phyloP scores from a whole-genome alignment of 352 stramenopile species.

The Phytopythium litorale region DNA sequence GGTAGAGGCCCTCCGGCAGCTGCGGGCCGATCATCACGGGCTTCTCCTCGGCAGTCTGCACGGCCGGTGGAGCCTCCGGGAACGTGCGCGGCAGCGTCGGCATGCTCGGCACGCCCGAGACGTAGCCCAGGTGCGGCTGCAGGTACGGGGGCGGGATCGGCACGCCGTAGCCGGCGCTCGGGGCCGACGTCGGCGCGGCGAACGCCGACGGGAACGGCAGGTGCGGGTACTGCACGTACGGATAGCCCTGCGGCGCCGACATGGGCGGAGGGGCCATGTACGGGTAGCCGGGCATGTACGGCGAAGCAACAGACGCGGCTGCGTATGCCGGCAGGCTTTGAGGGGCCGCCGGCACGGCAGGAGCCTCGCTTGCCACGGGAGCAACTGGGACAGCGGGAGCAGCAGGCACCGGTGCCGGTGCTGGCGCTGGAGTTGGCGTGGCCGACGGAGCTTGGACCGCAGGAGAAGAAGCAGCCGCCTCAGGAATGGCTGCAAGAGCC shows the following conservation, averaged over 20 bases:
- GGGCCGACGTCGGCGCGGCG: constrained; percentile 1
- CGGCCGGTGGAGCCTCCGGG: constrained; percentile 1
- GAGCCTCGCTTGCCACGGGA: constrained; percentile 6
- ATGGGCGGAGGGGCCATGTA: constrained; percentile 4
- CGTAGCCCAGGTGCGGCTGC: constrained; percentile 30
- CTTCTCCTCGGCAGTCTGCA: constrained; percentile 8
- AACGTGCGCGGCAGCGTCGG: constrained; percentile 7
- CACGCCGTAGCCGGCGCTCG: constrained; percentile 17
- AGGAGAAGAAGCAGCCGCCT: neutral
- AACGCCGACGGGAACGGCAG: constrained; percentile 38
- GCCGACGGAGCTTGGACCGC: neutral
- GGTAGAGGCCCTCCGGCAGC: constrained; percentile 27
- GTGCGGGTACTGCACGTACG: constrained; percentile 31
- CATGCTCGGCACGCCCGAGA: constrained; percentile 20
- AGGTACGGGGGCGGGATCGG: constrained; percentile 24
- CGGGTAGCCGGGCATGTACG: constrained; percentile 34
- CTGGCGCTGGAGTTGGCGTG: constrained; percentile 1
- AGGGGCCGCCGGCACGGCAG: constrained; percentile 5
- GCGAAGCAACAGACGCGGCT: constrained; percentile 11
- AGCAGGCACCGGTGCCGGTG: constrained; percentile 2
- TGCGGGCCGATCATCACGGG: constrained; percentile 44
- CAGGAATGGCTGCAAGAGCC: neutral
- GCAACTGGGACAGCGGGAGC: constrained; percentile 2
- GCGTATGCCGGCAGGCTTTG: constrained; percentile 24
- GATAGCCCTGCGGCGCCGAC: constrained; percentile 23